Evolutionary conservation across 345 rosid genomes (phyloP).

Genomic region (Ricinus communis): DNA sequence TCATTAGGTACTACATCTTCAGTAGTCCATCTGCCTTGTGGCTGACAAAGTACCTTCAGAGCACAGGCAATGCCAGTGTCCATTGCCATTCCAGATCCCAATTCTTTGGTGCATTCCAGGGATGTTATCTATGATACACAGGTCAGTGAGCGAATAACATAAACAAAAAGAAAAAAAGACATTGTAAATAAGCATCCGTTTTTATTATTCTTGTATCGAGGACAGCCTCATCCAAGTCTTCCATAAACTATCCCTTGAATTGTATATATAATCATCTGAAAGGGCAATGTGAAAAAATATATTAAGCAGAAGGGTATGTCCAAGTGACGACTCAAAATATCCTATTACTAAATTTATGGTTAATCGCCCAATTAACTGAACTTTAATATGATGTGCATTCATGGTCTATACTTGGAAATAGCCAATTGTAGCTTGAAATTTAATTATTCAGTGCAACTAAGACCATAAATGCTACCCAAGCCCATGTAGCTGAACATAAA

Average conservation of each 20-base stretch:
- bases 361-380: not conserved
- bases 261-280: not conserved
- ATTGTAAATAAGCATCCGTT: not conserved
- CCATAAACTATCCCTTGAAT: not conserved
- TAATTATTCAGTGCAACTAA: not conserved
- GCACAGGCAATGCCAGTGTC: constrained; percentile 38
- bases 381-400: not conserved
- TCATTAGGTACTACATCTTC: constrained; percentile 30
- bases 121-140: constrained; percentile 38
- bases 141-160: not conserved
- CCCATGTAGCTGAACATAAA: not conserved
- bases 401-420: not conserved
- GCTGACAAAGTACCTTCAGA: constrained; percentile 35
- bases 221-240: not conserved
- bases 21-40: constrained; percentile 28
- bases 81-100: constrained; percentile 28
- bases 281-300: not conserved
- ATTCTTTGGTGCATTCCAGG: constrained; percentile 39
- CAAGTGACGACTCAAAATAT: not conserved
- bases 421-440: not conserved
- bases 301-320: not conserved
- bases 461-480: not conserved
- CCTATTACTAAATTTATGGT: not conserved
- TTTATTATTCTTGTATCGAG: not conserved
- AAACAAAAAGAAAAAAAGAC: too few relatives aligned